Percentiles rank a stretch among this genome's conserved stretches.
Evolutionary conservation across 2,329 filamentous ascomycete genomes (phyloP).

Genomic region (Atkinsonella texensis): DNA sequence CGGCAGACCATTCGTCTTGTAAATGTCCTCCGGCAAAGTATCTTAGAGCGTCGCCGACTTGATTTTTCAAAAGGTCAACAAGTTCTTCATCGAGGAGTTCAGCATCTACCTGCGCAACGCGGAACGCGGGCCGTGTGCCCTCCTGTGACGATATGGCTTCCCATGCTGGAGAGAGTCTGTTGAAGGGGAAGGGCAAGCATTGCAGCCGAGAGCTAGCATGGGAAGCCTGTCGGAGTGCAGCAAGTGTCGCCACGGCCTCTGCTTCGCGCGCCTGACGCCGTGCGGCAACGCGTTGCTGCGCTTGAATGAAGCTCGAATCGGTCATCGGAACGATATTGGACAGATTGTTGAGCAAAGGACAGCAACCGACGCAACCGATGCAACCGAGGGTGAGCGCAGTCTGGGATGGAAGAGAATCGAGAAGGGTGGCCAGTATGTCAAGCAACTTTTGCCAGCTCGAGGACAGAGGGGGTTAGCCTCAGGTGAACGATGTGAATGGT

Average conservation of each 20-base stretch:
- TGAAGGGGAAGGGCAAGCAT: conserved; percentile 50
- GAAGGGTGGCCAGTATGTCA: background rate
- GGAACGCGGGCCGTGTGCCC: conserved; percentile 73
- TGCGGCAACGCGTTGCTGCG: conserved; percentile 74
- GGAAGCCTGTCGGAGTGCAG: conserved; percentile 37
- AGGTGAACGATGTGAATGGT: background rate
- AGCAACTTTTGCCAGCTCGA: background rate
- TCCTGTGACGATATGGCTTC: conserved; percentile 60
- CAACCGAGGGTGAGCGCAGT: background rate
- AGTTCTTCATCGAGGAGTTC: conserved; percentile 92
- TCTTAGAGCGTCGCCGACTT: conserved; percentile 79
- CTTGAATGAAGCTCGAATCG: conserved; percentile 66
- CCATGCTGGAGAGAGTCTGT: conserved; percentile 51
- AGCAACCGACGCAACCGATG: background rate
- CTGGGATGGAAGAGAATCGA: background rate
- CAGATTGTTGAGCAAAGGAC: background rate
- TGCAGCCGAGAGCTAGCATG: conserved; percentile 42
- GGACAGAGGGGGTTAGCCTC: background rate
- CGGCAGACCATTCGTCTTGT: conserved; percentile 75
- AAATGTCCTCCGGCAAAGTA: conserved; percentile 67
- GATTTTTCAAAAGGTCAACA: conserved; percentile 68
- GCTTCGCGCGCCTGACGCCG: conserved; percentile 67
- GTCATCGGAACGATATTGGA: conserved; percentile 30
- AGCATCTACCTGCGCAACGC: conserved; percentile 91
- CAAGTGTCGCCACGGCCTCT: conserved; percentile 45